Evolutionary conservation across 2,329 filamentous ascomycete species (phyloP), one percentile per base, ranked within the genome.

Genomic region (Knufia petricola): DNA sequence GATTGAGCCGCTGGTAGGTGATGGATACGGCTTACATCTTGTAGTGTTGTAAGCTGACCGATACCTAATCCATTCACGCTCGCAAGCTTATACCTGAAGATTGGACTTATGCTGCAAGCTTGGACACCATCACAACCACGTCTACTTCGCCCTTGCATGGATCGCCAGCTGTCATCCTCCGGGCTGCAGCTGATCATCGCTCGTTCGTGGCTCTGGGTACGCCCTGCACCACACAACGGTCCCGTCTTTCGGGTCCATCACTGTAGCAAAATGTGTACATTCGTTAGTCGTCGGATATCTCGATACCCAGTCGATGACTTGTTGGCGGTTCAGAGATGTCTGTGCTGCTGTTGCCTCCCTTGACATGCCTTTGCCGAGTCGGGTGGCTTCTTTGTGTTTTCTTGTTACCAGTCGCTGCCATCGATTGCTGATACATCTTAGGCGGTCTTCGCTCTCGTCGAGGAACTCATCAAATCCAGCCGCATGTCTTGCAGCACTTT

Each of bases 211-310:
- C 21, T 47, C 32, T 12, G 44, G 44, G 20, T 61, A 69, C 21
- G 59, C 57, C 10, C 55, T 56, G n/a, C 71, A 55, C 70, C 73
- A 79, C 12, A 64, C 59, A 19, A 80, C 63, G 10, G 63, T 61
- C 0, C 76, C 76, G 12, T 59, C 60, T 4, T 52, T 59, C 2
- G 78, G 73, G 61, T 81, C 77, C 71, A 82, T 72, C 23, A 82
- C 62, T 17, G 70, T 69, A 3, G 71, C 70, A 61, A 75, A 82
- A 61, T 82, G 77, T 1, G 76, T 80, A 30, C 65, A 67, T 48
- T 78, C 73, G 56, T 80, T 81, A 13, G 70, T 70, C 2, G 75
- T 73, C 0, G 78, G 78, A 51, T 71, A 75, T 12, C 63, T 63
- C 19, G 64, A 63, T 7, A 79, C 63, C 76, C 77, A 77, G 9